Evolutionary conservation across 2,329 filamentous ascomycete genomes (phyloP), one percentile per base, ranked within the genome.

Genomic region (Akanthomyces muscarius): DNA sequence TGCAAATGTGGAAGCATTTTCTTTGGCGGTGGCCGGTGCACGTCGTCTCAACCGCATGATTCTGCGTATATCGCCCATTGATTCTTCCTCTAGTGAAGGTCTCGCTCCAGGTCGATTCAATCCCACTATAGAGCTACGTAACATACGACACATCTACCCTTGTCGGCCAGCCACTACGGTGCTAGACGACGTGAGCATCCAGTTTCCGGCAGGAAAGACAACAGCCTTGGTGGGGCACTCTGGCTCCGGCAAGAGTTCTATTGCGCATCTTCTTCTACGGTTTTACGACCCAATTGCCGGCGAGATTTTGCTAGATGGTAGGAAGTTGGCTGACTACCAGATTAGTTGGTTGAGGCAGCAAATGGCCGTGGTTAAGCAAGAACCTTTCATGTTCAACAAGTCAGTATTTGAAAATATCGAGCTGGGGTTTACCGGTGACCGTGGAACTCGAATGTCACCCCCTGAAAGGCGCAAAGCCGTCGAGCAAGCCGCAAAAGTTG

Each of bases 211-310:
- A 5, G 71, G 73, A 42, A 76, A 79, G 66, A 74, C 75, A 56
- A 84, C 82, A 0, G 83, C 82, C 13, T 75, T 85, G 36, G 82
- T 85, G 1, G 83, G 83, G 0, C 75, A 79, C 3, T 82, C 79
- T 42, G 83, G 83, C 0, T 79, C 73, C 21, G 81, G 81, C 0
- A 84, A 84, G 63, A 81, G 77, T 41, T 83, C 80, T 1, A 74
- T 83, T 5, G 74, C 83, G 0, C 77, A 76, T 1, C 69, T 85
- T 4, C 64, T 84, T 0, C 79, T 83, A 67, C 72, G 84, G 2
- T 86, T 85, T 71, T 87, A 86, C 68, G 76, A 81, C 28, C 76
- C 80, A 1, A 72, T 73, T 1, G 69, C 74, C 0, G 80, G 80
- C 1, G 58, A 63, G 1, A 74, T 81, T 21, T 63, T 65, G 5